Percentiles rank a stretch among this genome's conserved stretches.
Evolutionary conservation across 257 asterid genomes (phyloP).

Genomic region (Mentha longifolia): DNA sequence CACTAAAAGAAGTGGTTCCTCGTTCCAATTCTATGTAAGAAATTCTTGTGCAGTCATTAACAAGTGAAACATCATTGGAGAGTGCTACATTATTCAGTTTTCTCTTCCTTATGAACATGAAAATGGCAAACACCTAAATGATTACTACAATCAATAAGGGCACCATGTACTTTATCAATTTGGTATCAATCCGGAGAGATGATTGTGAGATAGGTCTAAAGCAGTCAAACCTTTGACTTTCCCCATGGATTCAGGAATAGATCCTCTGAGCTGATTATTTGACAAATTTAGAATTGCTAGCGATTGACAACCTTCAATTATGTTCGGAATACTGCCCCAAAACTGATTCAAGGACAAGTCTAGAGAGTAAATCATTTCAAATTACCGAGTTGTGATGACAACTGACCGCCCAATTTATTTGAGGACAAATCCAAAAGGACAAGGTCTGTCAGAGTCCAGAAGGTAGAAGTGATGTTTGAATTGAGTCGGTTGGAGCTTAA

Average conservation of each 20-base stretch:
- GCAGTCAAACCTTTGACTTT: slow-evolving; percentile 25
- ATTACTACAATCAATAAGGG: background rate
- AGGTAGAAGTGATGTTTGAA: background rate
- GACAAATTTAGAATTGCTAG: background rate
- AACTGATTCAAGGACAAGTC: background rate
- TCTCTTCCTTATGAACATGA: background rate
- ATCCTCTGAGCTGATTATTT: slow-evolving; percentile 29
- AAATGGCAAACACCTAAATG: background rate
- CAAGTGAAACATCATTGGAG: background rate
- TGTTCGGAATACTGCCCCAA: background rate
- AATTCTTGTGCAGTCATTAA: background rate
- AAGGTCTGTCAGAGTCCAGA: background rate
- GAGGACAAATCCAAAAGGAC: background rate
- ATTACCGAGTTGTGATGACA: background rate
- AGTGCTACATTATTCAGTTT: background rate
- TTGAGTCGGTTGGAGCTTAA: background rate
- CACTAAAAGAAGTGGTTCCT: background rate
- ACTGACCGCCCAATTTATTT: background rate
- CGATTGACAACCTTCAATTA: background rate
- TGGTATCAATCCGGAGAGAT: slow-evolving; percentile 27
- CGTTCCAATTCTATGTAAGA: slow-evolving; percentile 3
- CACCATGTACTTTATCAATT: slow-evolving; percentile 24
- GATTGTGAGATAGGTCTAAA: slow-evolving; percentile 25
- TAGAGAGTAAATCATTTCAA: background rate
- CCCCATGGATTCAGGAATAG: slow-evolving; percentile 37